Evolutionary conservation across 176 grass and related monocot genomes (phyloP).

Genomic region (Phoenix dactylifera): DNA sequence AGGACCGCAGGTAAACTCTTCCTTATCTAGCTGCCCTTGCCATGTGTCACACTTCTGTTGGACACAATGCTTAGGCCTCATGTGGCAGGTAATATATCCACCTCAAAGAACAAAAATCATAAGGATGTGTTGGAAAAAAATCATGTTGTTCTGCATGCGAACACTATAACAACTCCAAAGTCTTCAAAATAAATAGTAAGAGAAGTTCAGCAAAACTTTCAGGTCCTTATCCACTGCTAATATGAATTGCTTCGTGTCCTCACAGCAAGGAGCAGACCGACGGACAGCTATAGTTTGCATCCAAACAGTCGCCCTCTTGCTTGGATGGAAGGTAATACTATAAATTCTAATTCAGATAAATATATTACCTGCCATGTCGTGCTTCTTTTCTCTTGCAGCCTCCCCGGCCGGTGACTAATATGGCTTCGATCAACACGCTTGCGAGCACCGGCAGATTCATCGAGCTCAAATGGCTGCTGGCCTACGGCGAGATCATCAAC

Average conservation of each 20-base stretch:
- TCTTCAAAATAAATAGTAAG: too few relatives aligned
- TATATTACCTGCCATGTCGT: too few relatives aligned
- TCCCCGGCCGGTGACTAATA: slow-evolving; percentile 11
- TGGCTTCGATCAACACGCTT: too few relatives aligned
- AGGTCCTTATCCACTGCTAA: too few relatives aligned
- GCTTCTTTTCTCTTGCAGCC: slow-evolving; percentile 26
- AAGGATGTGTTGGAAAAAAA: too few relatives aligned
- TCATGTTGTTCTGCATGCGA: too few relatives aligned
- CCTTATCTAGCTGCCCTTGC: slow-evolving; percentile 47
- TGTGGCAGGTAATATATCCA: slow-evolving; percentile 23
- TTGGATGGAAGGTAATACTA: slow-evolving; percentile 68
- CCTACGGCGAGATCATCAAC: slow-evolving; percentile 91
- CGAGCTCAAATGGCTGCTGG: slow-evolving; percentile 86
- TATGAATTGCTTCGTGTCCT: not conserved
- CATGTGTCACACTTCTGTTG: slow-evolving; percentile 49
- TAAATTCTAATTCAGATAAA: not conserved
- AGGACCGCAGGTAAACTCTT: not conserved
- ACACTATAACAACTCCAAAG: too few relatives aligned
- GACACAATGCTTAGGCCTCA: slow-evolving; percentile 48
- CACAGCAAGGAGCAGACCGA: slow-evolving; percentile 75
- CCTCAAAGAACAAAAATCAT: not conserved
- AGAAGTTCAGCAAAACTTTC: too few relatives aligned
- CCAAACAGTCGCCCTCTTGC: slow-evolving; percentile 80
- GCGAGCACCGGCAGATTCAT: slow-evolving; percentile 55
- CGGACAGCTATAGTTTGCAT: slow-evolving; percentile 9